phyloP scores from a whole-genome alignment of 805 yeast species.

The Candida mattraensis region DNA sequence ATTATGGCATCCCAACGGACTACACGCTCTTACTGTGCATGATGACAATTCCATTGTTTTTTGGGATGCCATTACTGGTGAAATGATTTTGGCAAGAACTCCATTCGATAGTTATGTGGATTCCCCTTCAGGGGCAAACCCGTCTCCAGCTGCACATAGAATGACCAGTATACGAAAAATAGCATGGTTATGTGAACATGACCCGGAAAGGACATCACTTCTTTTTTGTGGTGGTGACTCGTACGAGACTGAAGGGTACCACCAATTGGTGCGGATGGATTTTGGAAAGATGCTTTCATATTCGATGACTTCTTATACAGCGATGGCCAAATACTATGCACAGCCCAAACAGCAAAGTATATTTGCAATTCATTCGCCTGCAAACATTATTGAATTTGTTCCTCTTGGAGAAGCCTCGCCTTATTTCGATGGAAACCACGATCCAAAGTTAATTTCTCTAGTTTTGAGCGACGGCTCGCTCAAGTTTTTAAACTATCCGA shows the following conservation, averaged over 20 bases:
- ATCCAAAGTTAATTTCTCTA: constrained; percentile 65
- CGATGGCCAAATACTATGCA: constrained; percentile 76
- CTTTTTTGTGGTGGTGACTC: constrained; percentile 69
- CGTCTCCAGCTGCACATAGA: constrained; percentile 19
- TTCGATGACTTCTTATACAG: constrained; percentile 77
- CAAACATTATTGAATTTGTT: constrained; percentile 46
- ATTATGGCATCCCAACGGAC: constrained; percentile 89
- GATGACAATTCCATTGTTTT: constrained; percentile 83
- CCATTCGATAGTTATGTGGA: constrained; percentile 66
- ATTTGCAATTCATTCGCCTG: constrained; percentile 51
- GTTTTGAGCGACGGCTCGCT: constrained; percentile 64
- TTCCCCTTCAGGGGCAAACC: constrained; percentile 38
- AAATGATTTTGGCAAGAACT: constrained; percentile 71
- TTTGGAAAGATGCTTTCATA: constrained; percentile 81
- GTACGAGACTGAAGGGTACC: constrained; percentile 41
- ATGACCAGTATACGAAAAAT: constrained; percentile 50
- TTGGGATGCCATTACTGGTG: constrained; percentile 88
- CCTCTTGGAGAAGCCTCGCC: constrained; percentile 67
- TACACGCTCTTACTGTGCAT: constrained; percentile 77
- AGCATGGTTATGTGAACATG: constrained; percentile 75
- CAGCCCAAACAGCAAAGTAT: constrained; percentile 54
- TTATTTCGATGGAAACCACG: constrained; percentile 75
- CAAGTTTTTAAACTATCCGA: constrained; percentile 58
- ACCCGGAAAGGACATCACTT: constrained; percentile 78
- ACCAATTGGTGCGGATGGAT: constrained; percentile 57